Conservation (phyloP, 352 stramenopile genomes). For the Globisporangium solare region DNA sequence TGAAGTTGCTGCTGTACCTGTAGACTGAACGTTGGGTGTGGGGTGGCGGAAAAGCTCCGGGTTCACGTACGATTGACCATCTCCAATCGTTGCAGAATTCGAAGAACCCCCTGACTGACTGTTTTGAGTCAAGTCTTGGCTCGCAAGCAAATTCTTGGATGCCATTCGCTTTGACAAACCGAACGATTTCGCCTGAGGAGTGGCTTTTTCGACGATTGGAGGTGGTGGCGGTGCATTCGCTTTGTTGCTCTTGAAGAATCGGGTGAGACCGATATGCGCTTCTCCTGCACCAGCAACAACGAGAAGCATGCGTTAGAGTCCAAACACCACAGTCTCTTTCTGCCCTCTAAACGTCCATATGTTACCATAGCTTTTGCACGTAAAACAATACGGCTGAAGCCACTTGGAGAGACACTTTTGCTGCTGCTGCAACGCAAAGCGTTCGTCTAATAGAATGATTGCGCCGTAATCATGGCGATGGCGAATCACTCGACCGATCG, state of each 20-base stretch:
- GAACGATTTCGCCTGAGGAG: conserved; percentile 30
- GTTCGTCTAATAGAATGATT: conserved; percentile 97
- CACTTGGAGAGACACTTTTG: conserved; percentile 94
- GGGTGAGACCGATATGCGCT: conserved; percentile 74
- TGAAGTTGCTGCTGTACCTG: conserved; percentile 15
- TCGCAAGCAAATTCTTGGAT: conserved; percentile 11
- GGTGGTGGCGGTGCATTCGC: conserved; percentile 25
- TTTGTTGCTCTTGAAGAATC: conserved; percentile 83
- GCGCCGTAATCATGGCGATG: conserved; percentile 97
- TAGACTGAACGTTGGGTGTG: conserved; percentile 4
- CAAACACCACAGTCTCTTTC: too few relatives aligned
- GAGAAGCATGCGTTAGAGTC: background rate
- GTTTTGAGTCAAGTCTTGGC: conserved; percentile 6
- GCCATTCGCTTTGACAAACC: conserved; percentile 28
- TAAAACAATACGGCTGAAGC: conserved; percentile 84
- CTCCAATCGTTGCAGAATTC: conserved; percentile 44
- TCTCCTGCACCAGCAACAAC: conserved; percentile 35
- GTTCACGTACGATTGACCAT: conserved; percentile 81
- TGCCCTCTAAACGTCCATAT: background rate
- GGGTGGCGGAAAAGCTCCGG: conserved; percentile 46
- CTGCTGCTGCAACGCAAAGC: conserved; percentile 91
- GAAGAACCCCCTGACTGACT: conserved; percentile 1
- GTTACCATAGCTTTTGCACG: conserved; percentile 63
- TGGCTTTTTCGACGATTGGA: conserved; percentile 16
- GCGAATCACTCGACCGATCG: conserved; percentile 98